Percentiles rank a stretch among this genome's conserved stretches.
Conservation (phyloP, 2,329 filamentous ascomycete species). For the Colletotrichum noveboracense region DNA sequence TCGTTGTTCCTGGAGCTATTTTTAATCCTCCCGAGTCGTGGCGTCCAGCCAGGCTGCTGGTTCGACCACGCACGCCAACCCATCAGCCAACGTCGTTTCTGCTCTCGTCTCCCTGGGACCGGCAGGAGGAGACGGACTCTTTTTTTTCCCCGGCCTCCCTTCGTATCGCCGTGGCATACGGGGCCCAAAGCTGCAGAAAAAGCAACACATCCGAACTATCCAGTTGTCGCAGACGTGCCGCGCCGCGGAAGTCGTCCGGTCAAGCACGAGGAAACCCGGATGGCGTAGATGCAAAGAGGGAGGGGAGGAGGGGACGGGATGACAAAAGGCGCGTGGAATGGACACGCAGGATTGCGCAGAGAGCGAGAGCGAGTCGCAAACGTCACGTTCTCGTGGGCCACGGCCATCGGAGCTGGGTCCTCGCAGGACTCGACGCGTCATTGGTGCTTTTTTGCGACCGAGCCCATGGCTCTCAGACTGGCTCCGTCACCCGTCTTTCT, state of each 20-base stretch:
- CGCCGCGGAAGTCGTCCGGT: slow-evolving; percentile 6
- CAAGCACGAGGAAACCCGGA: not conserved
- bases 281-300: not conserved
- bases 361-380: not conserved
- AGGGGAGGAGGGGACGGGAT: not conserved
- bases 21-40: not conserved
- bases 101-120: not conserved
- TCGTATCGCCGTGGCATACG: not conserved
- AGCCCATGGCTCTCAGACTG: not conserved
- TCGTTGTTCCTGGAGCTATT: not conserved
- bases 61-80: not conserved
- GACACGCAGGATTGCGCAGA: not conserved
- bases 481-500: not conserved
- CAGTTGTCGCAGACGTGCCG: not conserved
- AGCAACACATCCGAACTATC: not conserved
- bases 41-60: not conserved
- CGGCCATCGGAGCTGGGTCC: slow-evolving; percentile 12
- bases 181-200: not conserved
- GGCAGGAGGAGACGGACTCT: not conserved
- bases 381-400: not conserved
- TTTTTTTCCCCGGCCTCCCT: not conserved
- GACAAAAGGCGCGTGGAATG: not conserved
- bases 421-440: not conserved
- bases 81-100: not conserved
- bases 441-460: slow-evolving; percentile 11